Evolutionary conservation across 768 basidiomycete species (phyloP), one percentile per base, ranked within the genome.

Genomic region (Postia placenta): DNA sequence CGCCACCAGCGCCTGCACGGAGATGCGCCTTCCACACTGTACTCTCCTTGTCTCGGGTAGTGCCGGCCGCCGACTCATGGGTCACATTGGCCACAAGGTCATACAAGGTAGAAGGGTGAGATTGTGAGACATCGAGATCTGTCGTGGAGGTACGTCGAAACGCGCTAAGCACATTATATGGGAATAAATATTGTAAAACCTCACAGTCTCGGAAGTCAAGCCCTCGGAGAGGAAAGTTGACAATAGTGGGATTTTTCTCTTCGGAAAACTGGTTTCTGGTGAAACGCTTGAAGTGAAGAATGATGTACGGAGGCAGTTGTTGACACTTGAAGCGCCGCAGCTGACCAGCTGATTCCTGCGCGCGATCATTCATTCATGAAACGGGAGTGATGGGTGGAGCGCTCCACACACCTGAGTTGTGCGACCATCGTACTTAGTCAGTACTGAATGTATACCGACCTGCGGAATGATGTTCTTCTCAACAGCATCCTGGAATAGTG

Each of bases 401-500:
- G 56, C 60, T 43, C 15, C 47, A 55, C 72, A 60, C 60, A 87
- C 92, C 74, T 94, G 92, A 14, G 93, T 88, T 3, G 87, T 89
- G 56, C 71, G 73, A 12, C 96, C 96, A 66, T 98, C 92, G 67
- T 93, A 99, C 68, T 99, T 99, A 17, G 87, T 78, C 20, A 98
- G 75, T 24, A 98, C 85, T 11, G 85, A 83, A 50, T 92, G 82
- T 49, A 99, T 83, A 40, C 86, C 87, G 52, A 96, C 91, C 75
- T 99, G 96, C 26, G 96, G 96, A 55, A 98, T 96, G 64, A 99
- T 98, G 65, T 98, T 97, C 71, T 96, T 96, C 72, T 96, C 93
- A 40, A 95, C 79, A 3, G 88, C 70, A 63, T 97, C 94, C 68
- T 97, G 95, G 69, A 98, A 99, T 33, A 99, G 70, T 14, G 95